Percentiles rank a stretch among this genome's conserved stretches.
phyloP scores from a whole-genome alignment of 2,329 filamentous ascomycete genomes.

The Cladophialophora psammophila region DNA sequence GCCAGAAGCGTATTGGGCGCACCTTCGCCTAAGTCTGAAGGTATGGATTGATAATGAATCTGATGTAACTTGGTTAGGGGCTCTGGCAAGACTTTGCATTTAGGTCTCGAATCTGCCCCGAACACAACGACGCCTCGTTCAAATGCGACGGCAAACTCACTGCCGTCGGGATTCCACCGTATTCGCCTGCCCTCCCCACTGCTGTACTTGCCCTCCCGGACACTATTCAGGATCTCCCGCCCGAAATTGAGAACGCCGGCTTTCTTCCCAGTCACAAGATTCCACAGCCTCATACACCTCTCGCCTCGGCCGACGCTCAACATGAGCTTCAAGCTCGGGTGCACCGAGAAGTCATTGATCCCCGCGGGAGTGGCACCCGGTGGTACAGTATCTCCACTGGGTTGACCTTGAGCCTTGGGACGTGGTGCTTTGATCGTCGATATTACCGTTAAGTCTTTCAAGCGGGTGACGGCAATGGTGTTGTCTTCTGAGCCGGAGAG shows the following conservation, averaged over 20 bases:
- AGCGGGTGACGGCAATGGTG: conserved; percentile 84
- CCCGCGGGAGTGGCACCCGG: conserved; percentile 82
- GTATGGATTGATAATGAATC: conserved; percentile 70
- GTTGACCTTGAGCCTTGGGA: conserved; percentile 78
- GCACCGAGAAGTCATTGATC: conserved; percentile 92
- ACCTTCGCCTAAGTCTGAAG: conserved; percentile 56
- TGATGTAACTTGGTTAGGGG: conserved; percentile 83
- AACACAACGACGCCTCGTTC: conserved; percentile 86
- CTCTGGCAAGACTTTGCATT: conserved; percentile 73
- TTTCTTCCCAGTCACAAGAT: conserved; percentile 94
- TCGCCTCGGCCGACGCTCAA: conserved; percentile 90
- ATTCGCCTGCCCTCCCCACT: conserved; percentile 84
- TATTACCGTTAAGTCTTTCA: conserved; percentile 86
- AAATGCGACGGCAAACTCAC: conserved; percentile 89
- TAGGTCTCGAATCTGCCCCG: conserved; percentile 78
- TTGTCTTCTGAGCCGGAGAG: conserved; percentile 90
- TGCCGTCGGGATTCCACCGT: conserved; percentile 76
- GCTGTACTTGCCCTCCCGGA: conserved; percentile 77
- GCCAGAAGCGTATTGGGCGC: conserved; percentile 61
- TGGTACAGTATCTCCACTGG: conserved; percentile 87
- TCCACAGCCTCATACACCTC: conserved; percentile 92
- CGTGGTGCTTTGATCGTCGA: conserved; percentile 88
- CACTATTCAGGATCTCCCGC: conserved; percentile 72
- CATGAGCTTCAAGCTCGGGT: conserved; percentile 97
- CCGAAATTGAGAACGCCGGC: conserved; percentile 89